These are phyloP conservation scores for Naganishia cerealis DNA, from an alignment of 1,284 basidiomycete genomes.

Conservation along the genomic window DNA sequence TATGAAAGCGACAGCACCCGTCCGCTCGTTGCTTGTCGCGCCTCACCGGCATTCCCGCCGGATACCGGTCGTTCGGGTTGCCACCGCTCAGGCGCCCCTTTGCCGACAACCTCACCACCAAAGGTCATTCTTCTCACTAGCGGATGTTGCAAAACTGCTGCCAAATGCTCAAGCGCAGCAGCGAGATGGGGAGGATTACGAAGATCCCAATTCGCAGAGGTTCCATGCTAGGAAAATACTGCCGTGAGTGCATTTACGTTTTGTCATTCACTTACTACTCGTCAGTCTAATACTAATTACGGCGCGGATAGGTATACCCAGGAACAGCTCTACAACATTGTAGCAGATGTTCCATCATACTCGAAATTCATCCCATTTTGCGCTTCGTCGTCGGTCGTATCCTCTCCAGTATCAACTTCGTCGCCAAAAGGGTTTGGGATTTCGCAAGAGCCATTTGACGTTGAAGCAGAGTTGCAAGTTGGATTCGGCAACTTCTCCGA, in stretches of 20 bases:
- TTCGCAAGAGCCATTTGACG: slow-evolving; percentile 56
- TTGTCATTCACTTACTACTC: slow-evolving; percentile 9
- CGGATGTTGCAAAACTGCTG: slow-evolving; percentile 50
- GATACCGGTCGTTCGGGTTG: not conserved
- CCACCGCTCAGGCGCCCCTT: not conserved
- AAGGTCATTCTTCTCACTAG: slow-evolving; percentile 51
- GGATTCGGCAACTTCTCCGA: slow-evolving; percentile 86
- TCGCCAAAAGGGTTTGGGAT: slow-evolving; percentile 40
- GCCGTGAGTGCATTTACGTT: slow-evolving; percentile 62
- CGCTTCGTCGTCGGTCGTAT: slow-evolving; percentile 69
- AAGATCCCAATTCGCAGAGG: slow-evolving; percentile 38
- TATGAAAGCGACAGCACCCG: not conserved
- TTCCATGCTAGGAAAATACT: slow-evolving; percentile 68
- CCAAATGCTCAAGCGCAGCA: slow-evolving; percentile 35
- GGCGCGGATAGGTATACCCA: slow-evolving; percentile 64
- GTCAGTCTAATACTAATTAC: slow-evolving; percentile 19
- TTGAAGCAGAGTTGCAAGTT: slow-evolving; percentile 83
- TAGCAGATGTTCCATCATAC: slow-evolving; percentile 85
- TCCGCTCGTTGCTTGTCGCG: not conserved
- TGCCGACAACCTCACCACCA: not conserved
- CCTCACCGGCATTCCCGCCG: slow-evolving; percentile 1
- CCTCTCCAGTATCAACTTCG: slow-evolving; percentile 33
- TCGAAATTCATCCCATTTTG: slow-evolving; percentile 87
- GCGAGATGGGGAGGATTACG: slow-evolving; percentile 37
- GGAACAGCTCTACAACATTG: slow-evolving; percentile 77